These are phyloP conservation scores for Hypoxylon sp. DNA, from an alignment of 2,329 filamentous ascomycete genomes.

Conservation along the genomic window DNA sequence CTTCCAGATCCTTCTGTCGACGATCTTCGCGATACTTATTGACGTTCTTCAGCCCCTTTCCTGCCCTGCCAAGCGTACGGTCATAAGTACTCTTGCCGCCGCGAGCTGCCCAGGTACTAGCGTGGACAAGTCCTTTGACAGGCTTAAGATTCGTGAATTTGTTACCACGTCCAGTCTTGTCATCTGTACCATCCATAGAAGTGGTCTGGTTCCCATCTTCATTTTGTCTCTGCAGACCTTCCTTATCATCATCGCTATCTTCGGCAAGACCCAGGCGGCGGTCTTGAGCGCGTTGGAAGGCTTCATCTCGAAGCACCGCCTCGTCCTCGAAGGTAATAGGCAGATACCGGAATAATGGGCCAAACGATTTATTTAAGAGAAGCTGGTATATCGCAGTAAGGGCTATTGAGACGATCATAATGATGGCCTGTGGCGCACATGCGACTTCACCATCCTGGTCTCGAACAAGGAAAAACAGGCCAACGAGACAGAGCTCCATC, in stretches of 20 bases:
- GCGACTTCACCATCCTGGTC: conserved; percentile 68
- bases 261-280: conserved; percentile 74
- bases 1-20: conserved; percentile 75
- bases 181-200: conserved; percentile 50
- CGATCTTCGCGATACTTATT: conserved; percentile 65
- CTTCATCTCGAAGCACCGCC: conserved; percentile 89
- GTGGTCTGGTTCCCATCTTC: conserved; percentile 58
- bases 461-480: conserved; percentile 85
- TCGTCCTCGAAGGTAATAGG: conserved; percentile 97
- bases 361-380: conserved; percentile 85
- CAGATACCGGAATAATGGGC: conserved; percentile 87
- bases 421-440: conserved; percentile 83
- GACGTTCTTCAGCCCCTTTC: conserved; percentile 60
- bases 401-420: conserved; percentile 83
- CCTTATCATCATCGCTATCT: conserved; percentile 63
- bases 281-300: conserved; percentile 85
- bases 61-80: conserved; percentile 61
- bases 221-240: conserved; percentile 59
- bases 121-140: conserved; percentile 64
- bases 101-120: conserved; percentile 64
- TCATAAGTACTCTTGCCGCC: conserved; percentile 66
- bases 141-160: conserved; percentile 57
- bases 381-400: conserved; percentile 85
- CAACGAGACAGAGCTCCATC: conserved; percentile 92
- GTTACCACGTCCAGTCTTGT: conserved; percentile 48